Evolutionary conservation across 495 filamentous ascomycete genomes (phyloP).

Genomic region (Friedmanniomyces simplex): DNA sequence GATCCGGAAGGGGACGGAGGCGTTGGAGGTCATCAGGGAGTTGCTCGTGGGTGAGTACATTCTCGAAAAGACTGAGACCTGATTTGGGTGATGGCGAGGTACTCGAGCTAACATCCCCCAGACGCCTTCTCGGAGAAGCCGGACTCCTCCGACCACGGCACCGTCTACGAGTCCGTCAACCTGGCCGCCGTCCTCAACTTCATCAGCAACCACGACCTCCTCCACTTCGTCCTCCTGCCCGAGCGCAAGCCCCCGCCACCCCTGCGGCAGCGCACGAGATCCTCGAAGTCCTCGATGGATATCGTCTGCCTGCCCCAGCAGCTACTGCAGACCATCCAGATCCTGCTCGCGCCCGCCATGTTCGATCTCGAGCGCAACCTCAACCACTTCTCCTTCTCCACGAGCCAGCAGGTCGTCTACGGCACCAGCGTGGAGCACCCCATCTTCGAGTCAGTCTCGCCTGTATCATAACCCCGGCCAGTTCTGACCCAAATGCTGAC

Average conservation of each 20-base stretch:
- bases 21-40: conserved; percentile 22
- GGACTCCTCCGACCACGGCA: not conserved
- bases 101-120: not conserved
- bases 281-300: not conserved
- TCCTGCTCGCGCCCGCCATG: conserved; percentile 24
- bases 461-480: too few species aligned
- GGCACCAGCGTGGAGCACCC: conserved; percentile 7
- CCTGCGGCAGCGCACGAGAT: not conserved
- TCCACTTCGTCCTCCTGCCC: not conserved
- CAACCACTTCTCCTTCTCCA: conserved; percentile 20
- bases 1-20: conserved; percentile 4
- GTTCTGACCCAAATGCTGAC: too few species aligned
- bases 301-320: not conserved
- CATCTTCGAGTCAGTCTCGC: conserved; percentile 14
- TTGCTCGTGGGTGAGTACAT: conserved; percentile 23
- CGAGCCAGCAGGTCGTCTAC: conserved; percentile 27
- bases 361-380: conserved; percentile 10
- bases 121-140: conserved; percentile 5
- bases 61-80: not conserved
- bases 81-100: too few species aligned
- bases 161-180: conserved; percentile 5
- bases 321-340: conserved; percentile 23
- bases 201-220: conserved; percentile 4
- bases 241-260: not conserved
- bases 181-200: not conserved